Evolutionary conservation across 2,329 filamentous ascomycete genomes (phyloP).

Genomic region (Fusarium incarnatum): DNA sequence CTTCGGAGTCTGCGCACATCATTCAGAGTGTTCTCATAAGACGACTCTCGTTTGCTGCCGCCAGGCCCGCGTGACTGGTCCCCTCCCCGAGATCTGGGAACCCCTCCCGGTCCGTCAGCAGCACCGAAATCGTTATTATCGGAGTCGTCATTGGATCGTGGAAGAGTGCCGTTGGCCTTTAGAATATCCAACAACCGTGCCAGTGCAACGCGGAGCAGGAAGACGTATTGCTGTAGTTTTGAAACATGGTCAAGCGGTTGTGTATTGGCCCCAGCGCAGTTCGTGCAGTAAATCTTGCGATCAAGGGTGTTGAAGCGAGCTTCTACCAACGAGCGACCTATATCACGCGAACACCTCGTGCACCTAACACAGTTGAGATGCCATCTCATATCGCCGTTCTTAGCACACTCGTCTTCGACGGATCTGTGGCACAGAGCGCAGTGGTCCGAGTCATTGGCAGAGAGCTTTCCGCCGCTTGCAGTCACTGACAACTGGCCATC

Average conservation of each 20-base stretch:
- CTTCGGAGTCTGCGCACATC: conserved; percentile 93
- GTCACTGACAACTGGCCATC: conserved; percentile 76
- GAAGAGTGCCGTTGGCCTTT: conserved; percentile 82
- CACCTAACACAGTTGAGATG: conserved; percentile 87
- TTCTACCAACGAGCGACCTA: conserved; percentile 75
- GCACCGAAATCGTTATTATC: conserved; percentile 50
- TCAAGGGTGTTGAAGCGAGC: conserved; percentile 77
- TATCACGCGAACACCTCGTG: conserved; percentile 70
- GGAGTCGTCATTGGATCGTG: conserved; percentile 79
- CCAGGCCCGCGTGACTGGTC: conserved; percentile 35
- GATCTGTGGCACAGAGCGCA: conserved; percentile 85
- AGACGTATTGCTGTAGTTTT: conserved; percentile 93
- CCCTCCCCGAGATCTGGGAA: conserved; percentile 60
- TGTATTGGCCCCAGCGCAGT: conserved; percentile 69
- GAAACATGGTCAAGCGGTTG: conserved; percentile 78
- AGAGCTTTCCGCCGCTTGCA: conserved; percentile 72
- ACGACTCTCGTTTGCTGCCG: conserved; percentile 69
- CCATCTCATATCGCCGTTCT: conserved; percentile 80
- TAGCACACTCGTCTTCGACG: conserved; percentile 93
- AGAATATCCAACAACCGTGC: conserved; percentile 90
- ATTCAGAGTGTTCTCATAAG: conserved; percentile 94
- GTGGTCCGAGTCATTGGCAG: conserved; percentile 83
- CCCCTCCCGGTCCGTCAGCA: conserved; percentile 61
- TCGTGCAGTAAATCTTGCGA: conserved; percentile 76
- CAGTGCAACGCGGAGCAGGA: conserved; percentile 89